Evolutionary conservation across 176 grass and related monocot species (phyloP).

Genomic region (Microstegium vimineum): DNA sequence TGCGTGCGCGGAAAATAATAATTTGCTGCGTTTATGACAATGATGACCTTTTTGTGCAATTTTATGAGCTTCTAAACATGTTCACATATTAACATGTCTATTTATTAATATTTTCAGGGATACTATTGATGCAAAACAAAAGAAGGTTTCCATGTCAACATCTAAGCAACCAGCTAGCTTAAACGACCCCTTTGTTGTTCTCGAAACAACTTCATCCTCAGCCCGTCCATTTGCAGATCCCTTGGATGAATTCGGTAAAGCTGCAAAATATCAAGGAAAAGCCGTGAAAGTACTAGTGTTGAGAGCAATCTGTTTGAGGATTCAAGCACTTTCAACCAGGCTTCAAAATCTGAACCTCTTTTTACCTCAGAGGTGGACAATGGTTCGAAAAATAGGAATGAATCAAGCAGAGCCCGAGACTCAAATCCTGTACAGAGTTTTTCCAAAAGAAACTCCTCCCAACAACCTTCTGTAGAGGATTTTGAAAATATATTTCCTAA

Average conservation of each 20-base stretch:
- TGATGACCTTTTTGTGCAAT: background rate
- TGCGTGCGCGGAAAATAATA: background rate
- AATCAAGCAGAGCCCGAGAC: conserved; percentile 27
- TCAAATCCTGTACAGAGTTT: conserved; percentile 48
- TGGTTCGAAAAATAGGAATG: conserved; percentile 37
- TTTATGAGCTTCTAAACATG: background rate
- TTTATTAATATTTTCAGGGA: conserved; percentile 61
- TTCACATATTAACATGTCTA: background rate
- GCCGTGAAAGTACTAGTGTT: conserved; percentile 16
- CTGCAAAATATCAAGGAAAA: conserved; percentile 46
- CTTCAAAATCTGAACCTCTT: conserved; percentile 48
- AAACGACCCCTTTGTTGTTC: conserved; percentile 75
- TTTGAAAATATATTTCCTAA: conserved; percentile 71
- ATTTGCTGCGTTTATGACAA: background rate
- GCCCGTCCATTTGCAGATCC: conserved; percentile 46
- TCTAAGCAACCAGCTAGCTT: conserved; percentile 43
- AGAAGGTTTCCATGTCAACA: conserved; percentile 42
- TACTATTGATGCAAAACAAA: conserved; percentile 36
- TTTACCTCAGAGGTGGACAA: conserved; percentile 49
- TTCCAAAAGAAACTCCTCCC: conserved; percentile 40
- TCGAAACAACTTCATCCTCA: conserved; percentile 66
- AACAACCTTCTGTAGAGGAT: conserved; percentile 44
- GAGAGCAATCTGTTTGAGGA: conserved; percentile 53
- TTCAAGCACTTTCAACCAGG: conserved; percentile 40
- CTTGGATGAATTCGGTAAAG: conserved; percentile 49